phyloP scores from a whole-genome alignment of 139 green algal species.

The Monoraphidium neglectum region DNA sequence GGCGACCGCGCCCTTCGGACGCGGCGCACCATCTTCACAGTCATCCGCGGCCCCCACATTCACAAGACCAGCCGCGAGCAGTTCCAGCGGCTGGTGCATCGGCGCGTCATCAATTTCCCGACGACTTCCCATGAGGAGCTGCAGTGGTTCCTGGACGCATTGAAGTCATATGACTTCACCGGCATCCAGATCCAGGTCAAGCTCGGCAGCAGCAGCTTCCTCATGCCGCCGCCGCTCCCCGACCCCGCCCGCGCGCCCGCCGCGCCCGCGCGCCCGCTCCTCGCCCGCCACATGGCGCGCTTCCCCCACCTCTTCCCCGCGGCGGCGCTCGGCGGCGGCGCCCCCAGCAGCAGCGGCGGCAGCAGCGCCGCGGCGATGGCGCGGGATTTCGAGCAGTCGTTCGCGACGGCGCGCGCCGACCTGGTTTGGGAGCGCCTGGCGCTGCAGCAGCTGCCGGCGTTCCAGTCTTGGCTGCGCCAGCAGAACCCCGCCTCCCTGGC shows the following conservation, averaged over 20 bases:
- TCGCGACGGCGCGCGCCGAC: neutral
- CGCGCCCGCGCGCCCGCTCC: constrained; percentile 7
- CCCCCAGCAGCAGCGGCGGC: constrained; percentile 3
- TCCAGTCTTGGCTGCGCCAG: constrained; percentile 3
- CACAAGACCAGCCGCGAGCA: constrained; percentile 36
- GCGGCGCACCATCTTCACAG: constrained; percentile 15
- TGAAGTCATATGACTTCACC: constrained; percentile 30
- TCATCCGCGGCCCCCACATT: constrained; percentile 26
- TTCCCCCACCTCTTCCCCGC: constrained; percentile 20
- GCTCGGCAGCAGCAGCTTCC: constrained; percentile 27
- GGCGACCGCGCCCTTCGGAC: constrained; percentile 13
- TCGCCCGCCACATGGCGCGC: constrained; percentile 21
- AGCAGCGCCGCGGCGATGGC: neutral
- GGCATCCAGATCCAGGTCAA: constrained; percentile 19
- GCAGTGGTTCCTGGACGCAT: constrained; percentile 22
- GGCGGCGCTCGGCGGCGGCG: neutral
- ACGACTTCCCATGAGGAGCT: constrained; percentile 27
- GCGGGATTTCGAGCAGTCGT: neutral
- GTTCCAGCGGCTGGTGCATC: constrained; percentile 27
- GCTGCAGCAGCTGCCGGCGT: neutral
- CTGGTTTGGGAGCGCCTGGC: constrained; percentile 16
- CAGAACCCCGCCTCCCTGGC: neutral
- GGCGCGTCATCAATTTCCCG: constrained; percentile 6
- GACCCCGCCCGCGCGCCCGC: constrained; percentile 8
- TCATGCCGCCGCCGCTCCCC: constrained; percentile 13